Conservation (phyloP, 768 basidiomycete species). For the Trametes cubensis region DNA sequence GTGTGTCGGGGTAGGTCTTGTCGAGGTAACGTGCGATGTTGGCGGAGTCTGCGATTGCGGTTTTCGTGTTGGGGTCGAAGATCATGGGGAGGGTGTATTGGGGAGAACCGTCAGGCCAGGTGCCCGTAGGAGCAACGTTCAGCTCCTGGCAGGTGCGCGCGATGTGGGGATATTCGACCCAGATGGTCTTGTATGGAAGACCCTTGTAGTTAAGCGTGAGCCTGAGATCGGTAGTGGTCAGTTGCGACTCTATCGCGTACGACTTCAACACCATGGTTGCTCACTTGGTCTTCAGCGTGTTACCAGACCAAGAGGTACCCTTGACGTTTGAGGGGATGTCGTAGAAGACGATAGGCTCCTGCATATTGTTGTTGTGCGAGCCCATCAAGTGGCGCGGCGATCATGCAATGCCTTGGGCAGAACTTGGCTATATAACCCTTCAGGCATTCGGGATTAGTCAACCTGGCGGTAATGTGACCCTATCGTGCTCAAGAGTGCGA, state of each 20-base stretch:
- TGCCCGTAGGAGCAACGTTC: conserved; percentile 38
- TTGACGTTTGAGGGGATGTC: conserved; percentile 40
- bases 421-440: not conserved
- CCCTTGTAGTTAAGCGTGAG: conserved; percentile 42
- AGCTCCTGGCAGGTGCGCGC: conserved; percentile 36
- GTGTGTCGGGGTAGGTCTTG: conserved; percentile 47
- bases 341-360: conserved; percentile 39
- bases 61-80: conserved; percentile 46
- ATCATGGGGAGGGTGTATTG: conserved; percentile 54
- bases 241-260: not conserved
- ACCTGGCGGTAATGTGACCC: too few relatives aligned
- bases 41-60: conserved; percentile 45
- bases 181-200: conserved; percentile 46
- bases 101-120: conserved; percentile 34
- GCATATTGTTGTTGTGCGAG: conserved; percentile 1
- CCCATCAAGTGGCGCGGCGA: not conserved
- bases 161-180: conserved; percentile 54
- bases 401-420: too few relatives aligned
- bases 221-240: conserved; percentile 23
- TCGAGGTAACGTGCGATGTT: conserved; percentile 56
- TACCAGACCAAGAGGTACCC: conserved; percentile 39
- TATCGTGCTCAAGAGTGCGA: too few relatives aligned
- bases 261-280: conserved; percentile 5
- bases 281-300: conserved; percentile 33
- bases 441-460: too few relatives aligned